Base-by-base conservation (phyloP, 495 filamentous ascomycete genomes). In the Neurospora terricola region DNA sequence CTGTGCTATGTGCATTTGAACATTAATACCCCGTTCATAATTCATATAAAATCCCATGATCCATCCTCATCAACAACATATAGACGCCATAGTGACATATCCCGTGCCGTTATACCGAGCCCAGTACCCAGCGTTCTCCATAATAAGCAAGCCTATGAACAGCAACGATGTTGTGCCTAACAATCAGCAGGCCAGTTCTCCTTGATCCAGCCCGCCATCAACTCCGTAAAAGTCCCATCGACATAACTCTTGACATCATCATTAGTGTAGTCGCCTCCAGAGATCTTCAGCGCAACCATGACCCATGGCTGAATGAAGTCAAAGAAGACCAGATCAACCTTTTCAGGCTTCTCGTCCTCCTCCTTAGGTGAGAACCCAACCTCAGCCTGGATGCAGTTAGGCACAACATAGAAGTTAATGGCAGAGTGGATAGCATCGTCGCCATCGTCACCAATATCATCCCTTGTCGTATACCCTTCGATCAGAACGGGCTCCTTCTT, bases 301-400 rank as follows among this genome's bases (percentile, higher is more conserved):
- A 98, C 83, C 85, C 91, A 93, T 43, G 87, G 87, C 81, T 97
- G 87, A 69, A 98, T 91, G 75, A 98, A 99, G 76, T 97, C 94
- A 68, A 95, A 86, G 79, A 96, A 99, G 30, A 98, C 90, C 5
- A 99, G 75, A 79, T 98, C 95, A 2, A 98, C 91, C 0, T 75
- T 90, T 76, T 90, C 87, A 0, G 94, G 92, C 16, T 85, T 81
- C 1, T 76, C 74, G 14, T 80, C 81, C 4, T 86, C 83, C 2
- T 70, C 72, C 23, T 77, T 79, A 1, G 88, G 82, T 16, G 54
- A 30, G 73, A 93, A 89, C 2, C 78, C 82, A 40, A 92, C 84
- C 68, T 90, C 78, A 1, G 90, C 79, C 77, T 93, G 91, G 73
- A 98, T 89, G 78, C 90, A 91, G 78, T 97, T 97, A 2, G 95